Evolutionary conservation across 2,329 filamentous ascomycete species (phyloP).

Genomic region (Annulohypoxylon truncatum): DNA sequence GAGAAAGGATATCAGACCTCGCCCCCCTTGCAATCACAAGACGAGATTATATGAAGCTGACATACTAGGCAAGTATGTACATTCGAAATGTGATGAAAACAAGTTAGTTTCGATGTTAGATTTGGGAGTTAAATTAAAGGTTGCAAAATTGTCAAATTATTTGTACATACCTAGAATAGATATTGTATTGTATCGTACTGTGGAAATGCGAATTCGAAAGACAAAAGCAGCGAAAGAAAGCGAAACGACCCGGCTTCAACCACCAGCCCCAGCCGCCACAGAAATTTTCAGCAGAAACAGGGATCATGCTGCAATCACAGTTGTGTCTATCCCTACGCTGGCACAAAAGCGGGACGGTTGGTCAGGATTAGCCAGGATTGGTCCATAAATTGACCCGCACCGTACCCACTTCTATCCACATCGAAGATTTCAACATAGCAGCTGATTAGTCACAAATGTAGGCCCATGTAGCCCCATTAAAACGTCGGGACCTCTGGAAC

Average conservation of each 20-base stretch:
- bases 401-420: slow-evolving; percentile 26
- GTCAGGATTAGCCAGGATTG: not conserved
- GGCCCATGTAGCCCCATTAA: slow-evolving; percentile 52
- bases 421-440: slow-evolving; percentile 41
- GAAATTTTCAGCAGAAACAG: slow-evolving; percentile 24
- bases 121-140: slow-evolving; percentile 21
- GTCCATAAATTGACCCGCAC: slow-evolving; percentile 14
- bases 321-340: slow-evolving; percentile 36
- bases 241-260: slow-evolving; percentile 1
- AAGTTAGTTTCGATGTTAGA: not conserved
- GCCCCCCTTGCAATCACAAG: slow-evolving; percentile 25
- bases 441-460: slow-evolving; percentile 52
- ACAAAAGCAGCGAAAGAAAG: slow-evolving; percentile 28
- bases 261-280: slow-evolving; percentile 41
- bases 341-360: slow-evolving; percentile 23
- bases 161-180: too few species aligned
- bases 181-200: not conserved
- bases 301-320: slow-evolving; percentile 22
- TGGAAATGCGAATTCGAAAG: too few species aligned
- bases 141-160: not conserved
- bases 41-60: slow-evolving; percentile 17
- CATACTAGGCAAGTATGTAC: not conserved
- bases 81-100: slow-evolving; percentile 21
- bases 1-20: slow-evolving; percentile 13
- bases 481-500: slow-evolving; percentile 46